phyloP scores from a whole-genome alignment of 495 filamentous ascomycete species.

The Neurospora africana region DNA sequence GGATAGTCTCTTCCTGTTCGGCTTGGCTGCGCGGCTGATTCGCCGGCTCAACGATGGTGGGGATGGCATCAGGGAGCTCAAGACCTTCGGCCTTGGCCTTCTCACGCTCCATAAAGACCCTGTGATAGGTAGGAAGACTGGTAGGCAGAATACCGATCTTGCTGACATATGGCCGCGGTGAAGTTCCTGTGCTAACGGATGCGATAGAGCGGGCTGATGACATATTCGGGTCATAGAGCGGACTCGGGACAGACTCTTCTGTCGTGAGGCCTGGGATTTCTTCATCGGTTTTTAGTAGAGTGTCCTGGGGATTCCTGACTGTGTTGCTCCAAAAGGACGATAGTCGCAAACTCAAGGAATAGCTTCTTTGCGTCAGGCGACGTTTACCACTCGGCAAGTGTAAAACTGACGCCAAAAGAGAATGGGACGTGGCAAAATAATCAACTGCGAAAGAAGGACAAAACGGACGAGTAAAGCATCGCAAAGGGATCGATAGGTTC shows the following conservation, averaged over 20 bases:
- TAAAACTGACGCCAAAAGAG: background rate
- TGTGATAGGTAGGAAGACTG: slow-evolving; percentile 80
- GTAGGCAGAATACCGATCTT: slow-evolving; percentile 85
- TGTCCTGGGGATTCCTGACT: slow-evolving; percentile 17
- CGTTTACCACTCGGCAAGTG: slow-evolving; percentile 1
- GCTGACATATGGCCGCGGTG: slow-evolving; percentile 50
- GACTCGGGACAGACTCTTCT: slow-evolving; percentile 20
- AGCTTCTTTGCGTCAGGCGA: slow-evolving; percentile 14
- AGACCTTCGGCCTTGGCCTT: slow-evolving; percentile 34
- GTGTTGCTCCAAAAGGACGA: slow-evolving; percentile 31
- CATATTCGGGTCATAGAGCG: slow-evolving; percentile 24
- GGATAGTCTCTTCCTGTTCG: slow-evolving; percentile 64
- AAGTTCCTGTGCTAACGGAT: slow-evolving; percentile 33
- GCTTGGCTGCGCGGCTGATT: slow-evolving; percentile 49
- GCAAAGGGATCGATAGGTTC: background rate
- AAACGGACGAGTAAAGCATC: background rate
- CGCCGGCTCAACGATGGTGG: slow-evolving; percentile 37
- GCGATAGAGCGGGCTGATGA: slow-evolving; percentile 34
- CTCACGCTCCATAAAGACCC: slow-evolving; percentile 72
- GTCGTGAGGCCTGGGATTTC: slow-evolving; percentile 8
- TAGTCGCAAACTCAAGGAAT: slow-evolving; percentile 15
- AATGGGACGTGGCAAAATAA: background rate
- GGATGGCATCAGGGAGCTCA: slow-evolving; percentile 25
- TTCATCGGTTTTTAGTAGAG: slow-evolving; percentile 9
- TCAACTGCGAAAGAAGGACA: background rate